Evolutionary conservation across 352 stramenopile genomes (phyloP), one percentile per base, ranked within the genome.

Genomic region (Phytopythium litorale): DNA sequence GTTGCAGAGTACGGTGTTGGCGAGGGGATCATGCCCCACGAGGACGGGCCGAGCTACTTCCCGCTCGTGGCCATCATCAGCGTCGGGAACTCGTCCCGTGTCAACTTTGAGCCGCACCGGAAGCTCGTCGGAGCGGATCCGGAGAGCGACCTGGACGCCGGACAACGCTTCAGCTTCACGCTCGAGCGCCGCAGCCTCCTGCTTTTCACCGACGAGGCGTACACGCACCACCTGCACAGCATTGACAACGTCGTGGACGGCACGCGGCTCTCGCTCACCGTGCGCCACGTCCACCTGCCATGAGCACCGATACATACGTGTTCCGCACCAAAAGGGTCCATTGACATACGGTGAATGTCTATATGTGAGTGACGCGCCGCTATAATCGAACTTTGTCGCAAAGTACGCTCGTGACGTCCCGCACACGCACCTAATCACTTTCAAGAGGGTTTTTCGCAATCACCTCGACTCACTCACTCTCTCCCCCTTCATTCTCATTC

Each of bases 11-110:
- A 90, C 46, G 76, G 66, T 0, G 69, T 84, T 16, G 83, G 79
- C 30, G 80, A 92, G 18, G 73, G 71, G 33, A 92, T 92, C 62
- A 40, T 92, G 56, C 80, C 83, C 16, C 83, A 90, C 48, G 73
- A 90, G 48, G 83, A 92, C 63, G 83, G 83, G 15, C 83, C 79
- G 32, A 75, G 71, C 33, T 91, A 92, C 71, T 81, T 76, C 46
- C 79, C 83, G 38, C 56, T 92, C 30, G 83, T 91, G 11, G 73
- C 79, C 23, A 91, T 91, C 65, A 58, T 88, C 56, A 92, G 77
- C 63, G 77, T 78, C 9, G 81, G 79, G 11, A 76, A 79, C 43
- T 68, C 80, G 25, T 80, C 73, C 19, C 62, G 65, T 8, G 76
- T 92, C 60, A 84, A 71, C 16, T 92, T 89, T 56, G 58, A 78